Percentiles rank a stretch among this genome's conserved stretches.
phyloP scores from a whole-genome alignment of 75 land plant species.

The Gnetum montanum region DNA sequence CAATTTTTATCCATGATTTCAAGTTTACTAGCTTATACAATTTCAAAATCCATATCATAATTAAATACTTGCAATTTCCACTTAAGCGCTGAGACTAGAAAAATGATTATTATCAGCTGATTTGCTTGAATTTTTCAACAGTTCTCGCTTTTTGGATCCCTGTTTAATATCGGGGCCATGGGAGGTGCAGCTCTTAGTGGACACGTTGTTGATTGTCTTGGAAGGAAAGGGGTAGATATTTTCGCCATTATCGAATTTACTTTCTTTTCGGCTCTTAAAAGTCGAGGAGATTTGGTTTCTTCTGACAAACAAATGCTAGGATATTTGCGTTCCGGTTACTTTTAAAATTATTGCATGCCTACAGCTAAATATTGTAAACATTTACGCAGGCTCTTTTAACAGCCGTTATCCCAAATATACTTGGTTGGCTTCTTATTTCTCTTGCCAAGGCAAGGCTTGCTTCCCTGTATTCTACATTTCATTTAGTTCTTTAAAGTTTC shows the following conservation, averaged over 20 bases:
- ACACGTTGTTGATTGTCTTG: conserved; percentile 73
- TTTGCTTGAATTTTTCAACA: conserved; percentile 3
- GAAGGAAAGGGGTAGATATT: conserved; percentile 65
- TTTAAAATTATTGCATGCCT: background rate
- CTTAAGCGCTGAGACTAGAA: too few relatives aligned
- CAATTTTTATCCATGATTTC: background rate
- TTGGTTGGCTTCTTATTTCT: conserved; percentile 76
- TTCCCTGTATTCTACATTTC: background rate
- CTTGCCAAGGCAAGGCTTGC: conserved; percentile 50
- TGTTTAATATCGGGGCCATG: conserved; percentile 87
- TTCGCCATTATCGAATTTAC: background rate
- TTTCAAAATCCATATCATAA: background rate
- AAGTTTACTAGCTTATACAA: background rate
- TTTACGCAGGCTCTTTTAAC: conserved; percentile 63
- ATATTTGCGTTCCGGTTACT: background rate
- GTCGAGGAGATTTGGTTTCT: background rate
- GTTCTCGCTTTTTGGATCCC: conserved; percentile 78
- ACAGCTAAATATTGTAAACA: background rate
- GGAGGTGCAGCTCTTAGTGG: conserved; percentile 86
- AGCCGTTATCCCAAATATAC: conserved; percentile 68
- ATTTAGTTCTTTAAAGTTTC: background rate
- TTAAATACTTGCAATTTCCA: background rate
- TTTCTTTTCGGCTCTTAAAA: background rate
- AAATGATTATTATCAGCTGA: too few relatives aligned
- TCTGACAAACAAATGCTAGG: background rate